phyloP scores from a whole-genome alignment of 441 rosid species.

The Populus hybrid region DNA sequence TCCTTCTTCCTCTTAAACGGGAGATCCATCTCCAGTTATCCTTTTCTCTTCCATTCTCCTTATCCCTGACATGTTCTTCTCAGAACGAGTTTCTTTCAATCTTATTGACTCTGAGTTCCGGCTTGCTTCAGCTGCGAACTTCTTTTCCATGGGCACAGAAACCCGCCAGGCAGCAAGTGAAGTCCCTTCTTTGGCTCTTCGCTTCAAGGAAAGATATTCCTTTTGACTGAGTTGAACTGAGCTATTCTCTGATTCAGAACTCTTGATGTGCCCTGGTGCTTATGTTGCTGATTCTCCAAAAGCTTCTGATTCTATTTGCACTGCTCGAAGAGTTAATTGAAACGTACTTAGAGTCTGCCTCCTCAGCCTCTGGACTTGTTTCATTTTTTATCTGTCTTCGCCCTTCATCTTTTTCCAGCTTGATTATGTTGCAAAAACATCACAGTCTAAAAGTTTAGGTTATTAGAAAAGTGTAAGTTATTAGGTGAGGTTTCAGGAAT shows the following conservation, averaged over 20 bases:
- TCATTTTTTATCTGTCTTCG: constrained; percentile 29
- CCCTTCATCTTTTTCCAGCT: constrained; percentile 27
- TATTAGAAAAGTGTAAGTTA: no score
- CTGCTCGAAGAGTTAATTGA: constrained; percentile 35
- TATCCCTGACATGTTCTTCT: constrained; percentile 7
- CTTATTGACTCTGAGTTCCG: constrained; percentile 29
- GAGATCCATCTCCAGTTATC: not conserved
- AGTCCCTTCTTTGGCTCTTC: constrained; percentile 42
- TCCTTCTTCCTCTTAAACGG: constrained; percentile 4
- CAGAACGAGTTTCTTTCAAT: constrained; percentile 16
- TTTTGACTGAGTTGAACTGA: constrained; percentile 26
- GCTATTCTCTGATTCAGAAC: constrained; percentile 19
- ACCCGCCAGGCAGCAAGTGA: constrained; percentile 44
- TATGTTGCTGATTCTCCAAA: constrained; percentile 30
- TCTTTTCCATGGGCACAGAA: constrained; percentile 43
- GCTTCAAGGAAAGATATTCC: constrained; percentile 31
- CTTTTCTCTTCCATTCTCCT: constrained; percentile 4
- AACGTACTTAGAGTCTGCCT: constrained; percentile 40
- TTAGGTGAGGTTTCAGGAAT: no score
- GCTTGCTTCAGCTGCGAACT: constrained; percentile 35
- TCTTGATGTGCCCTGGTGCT: constrained; percentile 19
- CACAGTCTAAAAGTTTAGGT: no score
- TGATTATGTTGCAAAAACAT: not conserved
- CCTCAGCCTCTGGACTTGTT: constrained; percentile 35
- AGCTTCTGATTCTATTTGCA: constrained; percentile 44